Conservation (phyloP, 106 monocot genomes). For the Dioscorea dumetorum region DNA sequence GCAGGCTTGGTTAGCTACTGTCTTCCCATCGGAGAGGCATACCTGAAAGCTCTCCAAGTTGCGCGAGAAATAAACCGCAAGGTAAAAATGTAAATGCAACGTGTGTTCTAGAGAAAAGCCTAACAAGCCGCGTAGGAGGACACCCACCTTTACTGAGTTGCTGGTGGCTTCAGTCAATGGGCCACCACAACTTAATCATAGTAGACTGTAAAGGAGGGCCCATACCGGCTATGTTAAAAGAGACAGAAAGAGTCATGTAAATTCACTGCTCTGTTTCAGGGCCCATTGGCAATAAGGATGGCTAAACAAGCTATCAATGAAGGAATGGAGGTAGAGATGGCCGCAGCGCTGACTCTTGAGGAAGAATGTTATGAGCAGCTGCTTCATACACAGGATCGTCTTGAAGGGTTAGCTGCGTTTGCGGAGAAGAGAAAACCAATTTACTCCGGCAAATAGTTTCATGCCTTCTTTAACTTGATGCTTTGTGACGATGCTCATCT, state of each 20-base stretch:
- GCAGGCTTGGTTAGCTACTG: conserved; percentile 90
- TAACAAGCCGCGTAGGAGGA: too few species aligned
- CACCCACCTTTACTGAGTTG: too few species aligned
- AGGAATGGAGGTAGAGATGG: conserved; percentile 55
- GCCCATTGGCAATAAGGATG: conserved; percentile 91
- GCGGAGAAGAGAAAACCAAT: conserved; percentile 80
- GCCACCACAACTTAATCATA: too few species aligned
- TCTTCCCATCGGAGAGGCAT: conserved; percentile 82
- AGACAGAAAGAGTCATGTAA: neutral
- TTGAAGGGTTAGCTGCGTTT: conserved; percentile 89
- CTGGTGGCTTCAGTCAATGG: too few species aligned
- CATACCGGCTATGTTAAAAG: neutral
- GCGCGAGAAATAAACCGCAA: conserved; percentile 79
- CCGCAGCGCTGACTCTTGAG: conserved; percentile 59
- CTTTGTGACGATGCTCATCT: neutral
- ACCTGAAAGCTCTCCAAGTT: conserved; percentile 83
- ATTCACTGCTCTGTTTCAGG: conserved; percentile 27
- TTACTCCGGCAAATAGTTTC: conserved; percentile 51
- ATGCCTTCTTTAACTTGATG: neutral
- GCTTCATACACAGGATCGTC: conserved; percentile 73
- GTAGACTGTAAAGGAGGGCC: too few species aligned
- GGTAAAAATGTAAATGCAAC: conserved; percentile 19
- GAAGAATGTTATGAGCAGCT: conserved; percentile 73
- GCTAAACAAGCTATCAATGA: conserved; percentile 78
- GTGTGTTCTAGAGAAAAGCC: too few species aligned